Percentiles rank a stretch among this genome's conserved stretches.
These are phyloP conservation scores for Cladosporium phlei DNA, from an alignment of 2,329 filamentous ascomycete genomes.

Conservation along the genomic window DNA sequence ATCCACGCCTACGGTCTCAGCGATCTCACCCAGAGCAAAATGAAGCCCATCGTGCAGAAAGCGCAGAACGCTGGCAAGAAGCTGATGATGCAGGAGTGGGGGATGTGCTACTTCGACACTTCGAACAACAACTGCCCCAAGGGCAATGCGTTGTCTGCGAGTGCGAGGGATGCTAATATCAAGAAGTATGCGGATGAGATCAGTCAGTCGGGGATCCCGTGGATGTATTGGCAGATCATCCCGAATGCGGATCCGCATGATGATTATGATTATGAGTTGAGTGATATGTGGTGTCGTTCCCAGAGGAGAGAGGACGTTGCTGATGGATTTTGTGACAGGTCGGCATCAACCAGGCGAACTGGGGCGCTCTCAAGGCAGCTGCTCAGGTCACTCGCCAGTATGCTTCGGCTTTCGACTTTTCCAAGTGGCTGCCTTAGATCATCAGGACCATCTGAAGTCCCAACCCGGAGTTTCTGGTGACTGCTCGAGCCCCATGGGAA, in stretches of 20 bases:
- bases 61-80: conserved; percentile 29
- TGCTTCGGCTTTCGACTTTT: conserved; percentile 15
- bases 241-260: conserved; percentile 30
- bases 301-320: neutral
- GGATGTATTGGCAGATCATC: conserved; percentile 35
- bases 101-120: conserved; percentile 28
- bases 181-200: conserved; percentile 27
- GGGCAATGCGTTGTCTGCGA: neutral
- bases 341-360: conserved; percentile 23
- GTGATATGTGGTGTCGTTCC: neutral
- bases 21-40: conserved; percentile 23
- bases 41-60: conserved; percentile 24
- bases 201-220: conserved; percentile 29
- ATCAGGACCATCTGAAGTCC: no score
- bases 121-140: conserved; percentile 28
- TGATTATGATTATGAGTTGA: conserved; percentile 33
- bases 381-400: conserved; percentile 1
- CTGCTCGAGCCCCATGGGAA: no score
- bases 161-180: conserved; percentile 27
- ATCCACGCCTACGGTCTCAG: conserved; percentile 28
- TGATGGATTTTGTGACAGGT: neutral
- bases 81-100: conserved; percentile 33
- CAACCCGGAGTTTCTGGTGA: no score
- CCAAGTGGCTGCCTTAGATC: conserved; percentile 11
- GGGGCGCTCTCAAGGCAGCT: conserved; percentile 19